phyloP scores from a whole-genome alignment of 495 filamentous ascomycete species.

The Penicillium herquei region DNA sequence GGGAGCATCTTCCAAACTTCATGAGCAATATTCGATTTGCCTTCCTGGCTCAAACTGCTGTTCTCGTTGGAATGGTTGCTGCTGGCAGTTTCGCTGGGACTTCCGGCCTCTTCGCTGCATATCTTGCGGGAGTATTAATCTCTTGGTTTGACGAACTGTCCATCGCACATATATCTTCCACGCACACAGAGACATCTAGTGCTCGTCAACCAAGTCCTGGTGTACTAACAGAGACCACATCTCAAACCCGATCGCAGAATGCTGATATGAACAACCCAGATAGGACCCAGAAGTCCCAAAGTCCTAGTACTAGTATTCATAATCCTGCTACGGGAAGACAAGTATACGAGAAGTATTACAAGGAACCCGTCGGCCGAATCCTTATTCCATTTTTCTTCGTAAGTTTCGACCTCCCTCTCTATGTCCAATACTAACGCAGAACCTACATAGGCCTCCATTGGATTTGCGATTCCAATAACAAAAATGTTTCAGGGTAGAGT shows the following conservation, averaged over 20 bases:
- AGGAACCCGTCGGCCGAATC: constrained; percentile 47
- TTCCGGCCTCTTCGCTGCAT: constrained; percentile 69
- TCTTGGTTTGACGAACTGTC: constrained; percentile 51
- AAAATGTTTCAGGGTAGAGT: constrained; percentile 62
- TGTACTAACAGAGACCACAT: neutral
- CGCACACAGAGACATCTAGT: too few species aligned
- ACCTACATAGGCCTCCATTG: constrained; percentile 59
- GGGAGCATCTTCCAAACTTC: constrained; percentile 12
- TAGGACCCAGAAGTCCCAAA: too few species aligned
- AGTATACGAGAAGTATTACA: constrained; percentile 59
- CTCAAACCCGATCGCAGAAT: neutral
- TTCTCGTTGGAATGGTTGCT: constrained; percentile 56
- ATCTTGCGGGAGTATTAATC: constrained; percentile 60
- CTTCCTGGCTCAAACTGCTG: constrained; percentile 37
- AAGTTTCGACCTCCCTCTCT: constrained; percentile 15
- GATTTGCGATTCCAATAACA: constrained; percentile 74
- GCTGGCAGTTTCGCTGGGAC: constrained; percentile 62
- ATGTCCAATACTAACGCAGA: neutral
- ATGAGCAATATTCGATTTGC: constrained; percentile 25
- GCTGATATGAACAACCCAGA: neutral
- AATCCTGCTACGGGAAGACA: constrained; percentile 23
- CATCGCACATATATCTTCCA: too few species aligned
- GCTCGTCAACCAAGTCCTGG: too few species aligned
- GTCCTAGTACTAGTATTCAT: too few species aligned
- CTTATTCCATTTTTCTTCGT: constrained; percentile 77